Conservation (phyloP, 2,329 filamentous ascomycete species). For the Fusarium sp. region DNA sequence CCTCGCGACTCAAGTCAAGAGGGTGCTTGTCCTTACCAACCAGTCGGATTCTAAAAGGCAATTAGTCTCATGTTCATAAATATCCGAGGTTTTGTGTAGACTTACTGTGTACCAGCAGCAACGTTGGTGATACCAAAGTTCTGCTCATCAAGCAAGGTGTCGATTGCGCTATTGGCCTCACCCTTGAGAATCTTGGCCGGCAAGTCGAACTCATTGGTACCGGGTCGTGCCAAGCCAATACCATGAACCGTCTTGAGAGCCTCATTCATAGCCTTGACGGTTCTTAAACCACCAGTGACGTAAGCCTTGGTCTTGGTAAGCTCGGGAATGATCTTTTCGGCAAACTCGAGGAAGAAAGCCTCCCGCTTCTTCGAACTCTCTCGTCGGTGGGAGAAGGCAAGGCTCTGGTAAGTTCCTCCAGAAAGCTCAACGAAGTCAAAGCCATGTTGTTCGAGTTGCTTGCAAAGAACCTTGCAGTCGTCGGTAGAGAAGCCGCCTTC, state of each 20-base stretch:
- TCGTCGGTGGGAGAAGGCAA: slow-evolving; percentile 63
- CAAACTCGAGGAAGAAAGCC: slow-evolving; percentile 72
- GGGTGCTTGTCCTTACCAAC: slow-evolving; percentile 59
- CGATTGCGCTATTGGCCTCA: slow-evolving; percentile 59
- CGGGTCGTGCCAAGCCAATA: slow-evolving; percentile 63
- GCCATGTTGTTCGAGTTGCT: slow-evolving; percentile 58
- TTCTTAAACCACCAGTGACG: slow-evolving; percentile 69
- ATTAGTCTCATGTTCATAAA: background rate
- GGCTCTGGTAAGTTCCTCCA: slow-evolving; percentile 69
- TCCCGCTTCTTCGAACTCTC: slow-evolving; percentile 68
- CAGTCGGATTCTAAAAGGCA: slow-evolving; percentile 43
- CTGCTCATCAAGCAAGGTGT: slow-evolving; percentile 60
- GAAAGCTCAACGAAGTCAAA: slow-evolving; percentile 71
- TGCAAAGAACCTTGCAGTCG: slow-evolving; percentile 62
- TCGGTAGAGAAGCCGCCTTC: slow-evolving; percentile 63
- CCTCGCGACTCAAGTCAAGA: slow-evolving; percentile 66
- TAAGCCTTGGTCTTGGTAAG: slow-evolving; percentile 66
- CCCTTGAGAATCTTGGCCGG: slow-evolving; percentile 43
- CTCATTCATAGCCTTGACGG: slow-evolving; percentile 67
- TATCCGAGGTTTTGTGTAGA: background rate
- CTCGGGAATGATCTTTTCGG: slow-evolving; percentile 60
- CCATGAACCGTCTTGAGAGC: slow-evolving; percentile 69
- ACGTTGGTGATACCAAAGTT: slow-evolving; percentile 58
- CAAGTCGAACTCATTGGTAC: slow-evolving; percentile 42
- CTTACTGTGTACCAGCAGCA: slow-evolving; percentile 50